Evolutionary conservation across 169 alveolate species (phyloP), one percentile per base, ranked within the genome.

Genomic region (Plasmodium cynomolgi): DNA sequence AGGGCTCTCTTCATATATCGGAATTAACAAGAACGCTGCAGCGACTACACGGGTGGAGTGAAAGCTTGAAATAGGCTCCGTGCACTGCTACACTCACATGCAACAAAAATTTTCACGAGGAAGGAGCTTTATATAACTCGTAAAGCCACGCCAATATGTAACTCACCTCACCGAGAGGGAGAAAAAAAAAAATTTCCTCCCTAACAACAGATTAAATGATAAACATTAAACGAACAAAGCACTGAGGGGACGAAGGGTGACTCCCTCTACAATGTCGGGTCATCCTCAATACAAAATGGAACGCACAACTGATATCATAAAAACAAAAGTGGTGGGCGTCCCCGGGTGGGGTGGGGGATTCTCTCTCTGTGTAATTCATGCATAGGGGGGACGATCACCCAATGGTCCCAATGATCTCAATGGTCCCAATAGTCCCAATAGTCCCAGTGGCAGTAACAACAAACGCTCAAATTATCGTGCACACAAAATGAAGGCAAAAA

Each of bases 81-180:
- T 6, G 44, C 44, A 37, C 5, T 37, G 44, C 44, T 37, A 37
- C 44, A 37, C 44, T 37, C 44, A 37, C 7, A 26, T 34, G 47
- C 23, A 77, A 77, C 68, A 84, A 29, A 62, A 92, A 68, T 47
- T 75, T 26, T 41, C 56, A 74, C 56, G 72, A 31, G 93, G 84
- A 50, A 84, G 84, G 81, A 82, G 82, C 33, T 17, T 17, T 4
- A n/a, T 56, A 17, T 0, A 3, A 11, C 1, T 58, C 34, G 41
- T 84, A 90, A 93, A 85, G 92, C 75, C 88, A 93, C 72, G 58
- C 44, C 62, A 11, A 91, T 91, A 13, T 56, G n/a, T 56, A 56
- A 83, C 75, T 83, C 96, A 17, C 72, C 44, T 73, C 68, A 33
- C 1, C 85, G 7, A 44, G 26, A 75, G 41, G 20, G 33, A 31